These are phyloP conservation scores for Quercus cerris DNA, from an alignment of 306 rosid species.

Conservation along the genomic window DNA sequence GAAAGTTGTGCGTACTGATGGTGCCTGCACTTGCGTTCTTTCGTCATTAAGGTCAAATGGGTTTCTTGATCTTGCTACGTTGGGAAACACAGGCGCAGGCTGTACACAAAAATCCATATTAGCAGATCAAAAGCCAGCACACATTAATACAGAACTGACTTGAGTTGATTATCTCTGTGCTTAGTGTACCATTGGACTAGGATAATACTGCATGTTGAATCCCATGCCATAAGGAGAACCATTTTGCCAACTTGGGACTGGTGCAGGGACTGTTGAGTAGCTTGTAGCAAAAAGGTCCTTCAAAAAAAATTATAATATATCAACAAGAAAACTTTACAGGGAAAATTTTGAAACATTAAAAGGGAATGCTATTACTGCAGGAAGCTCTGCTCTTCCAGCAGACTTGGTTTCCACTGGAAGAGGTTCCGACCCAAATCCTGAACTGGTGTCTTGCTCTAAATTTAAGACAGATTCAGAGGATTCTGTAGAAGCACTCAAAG, in stretches of 20 bases:
- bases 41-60: constrained; percentile 61
- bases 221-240: constrained; percentile 50
- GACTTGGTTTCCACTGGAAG: constrained; percentile 29
- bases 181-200: constrained; percentile 42
- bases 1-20: constrained; percentile 44
- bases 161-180: background rate
- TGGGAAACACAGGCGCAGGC: constrained; percentile 42
- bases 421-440: constrained; percentile 30
- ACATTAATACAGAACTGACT: background rate
- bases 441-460: constrained; percentile 31
- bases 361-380: constrained; percentile 44
- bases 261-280: constrained; percentile 41
- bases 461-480: constrained; percentile 35
- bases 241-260: constrained; percentile 52
- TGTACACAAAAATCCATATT: constrained; percentile 33
- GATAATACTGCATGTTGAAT: constrained; percentile 57
- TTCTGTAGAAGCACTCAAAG: constrained; percentile 29
- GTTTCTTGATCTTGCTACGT: constrained; percentile 39
- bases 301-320: constrained; percentile 18
- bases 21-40: constrained; percentile 26
- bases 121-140: constrained; percentile 15
- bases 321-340: background rate
- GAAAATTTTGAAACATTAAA: constrained; percentile 4
- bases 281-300: constrained; percentile 73
- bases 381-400: constrained; percentile 63